Evolutionary conservation across 2,329 filamentous ascomycete species (phyloP).

Genomic region (Elsinoe perseae): DNA sequence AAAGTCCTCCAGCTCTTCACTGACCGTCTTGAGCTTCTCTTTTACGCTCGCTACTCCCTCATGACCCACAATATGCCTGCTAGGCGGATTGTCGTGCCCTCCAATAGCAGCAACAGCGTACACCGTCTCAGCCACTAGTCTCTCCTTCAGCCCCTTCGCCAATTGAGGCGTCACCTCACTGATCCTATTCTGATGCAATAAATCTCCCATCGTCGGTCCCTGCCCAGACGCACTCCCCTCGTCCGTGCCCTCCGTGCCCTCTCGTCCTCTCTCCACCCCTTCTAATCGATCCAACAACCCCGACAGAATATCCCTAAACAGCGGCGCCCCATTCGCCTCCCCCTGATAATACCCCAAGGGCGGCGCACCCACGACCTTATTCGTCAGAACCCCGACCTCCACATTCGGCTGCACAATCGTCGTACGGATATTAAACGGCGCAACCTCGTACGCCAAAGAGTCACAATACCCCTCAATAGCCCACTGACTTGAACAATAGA

Average conservation of each 20-base stretch:
- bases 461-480: conserved; percentile 94
- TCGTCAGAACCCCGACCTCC: conserved; percentile 80
- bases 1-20: conserved; percentile 93
- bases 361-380: conserved; percentile 77
- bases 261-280: conserved; percentile 18
- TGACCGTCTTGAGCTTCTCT: conserved; percentile 93
- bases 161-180: conserved; percentile 69
- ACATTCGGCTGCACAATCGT: conserved; percentile 94
- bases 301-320: conserved; percentile 73
- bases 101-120: conserved; percentile 87
- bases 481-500: conserved; percentile 90
- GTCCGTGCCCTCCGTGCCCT: conserved; percentile 28
- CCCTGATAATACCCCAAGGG: conserved; percentile 63
- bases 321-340: conserved; percentile 65
- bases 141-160: conserved; percentile 58
- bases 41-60: conserved; percentile 84
- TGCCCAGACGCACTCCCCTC: conserved; percentile 22
- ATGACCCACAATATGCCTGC: conserved; percentile 84
- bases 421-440: conserved; percentile 93
- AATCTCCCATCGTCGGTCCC: conserved; percentile 37
- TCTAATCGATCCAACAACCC: conserved; percentile 71
- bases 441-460: conserved; percentile 84
- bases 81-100: conserved; percentile 90
- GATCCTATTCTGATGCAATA: conserved; percentile 42
- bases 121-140: conserved; percentile 78